These are phyloP conservation scores for Tephrocybe sp. DNA, from an alignment of 768 basidiomycete species.

Conservation along the genomic window DNA sequence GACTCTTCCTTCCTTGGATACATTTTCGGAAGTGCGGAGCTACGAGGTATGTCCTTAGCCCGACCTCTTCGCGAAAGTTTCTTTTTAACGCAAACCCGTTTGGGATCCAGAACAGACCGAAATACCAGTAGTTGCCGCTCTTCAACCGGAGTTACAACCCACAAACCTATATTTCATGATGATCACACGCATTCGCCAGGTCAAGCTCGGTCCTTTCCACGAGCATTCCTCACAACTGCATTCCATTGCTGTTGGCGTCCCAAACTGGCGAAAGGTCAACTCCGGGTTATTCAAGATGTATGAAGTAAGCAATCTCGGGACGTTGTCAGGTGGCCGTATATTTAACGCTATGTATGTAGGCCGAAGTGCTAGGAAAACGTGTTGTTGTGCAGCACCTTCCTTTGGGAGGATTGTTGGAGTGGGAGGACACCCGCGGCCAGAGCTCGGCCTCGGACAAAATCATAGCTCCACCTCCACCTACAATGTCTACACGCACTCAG, in stretches of 20 bases:
- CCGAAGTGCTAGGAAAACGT: slow-evolving; percentile 88
- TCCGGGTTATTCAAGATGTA: slow-evolving; percentile 96
- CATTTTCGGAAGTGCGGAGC: slow-evolving; percentile 87
- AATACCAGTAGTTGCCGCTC: slow-evolving; percentile 64
- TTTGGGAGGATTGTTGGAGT: slow-evolving; percentile 78
- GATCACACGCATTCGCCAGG: slow-evolving; percentile 74
- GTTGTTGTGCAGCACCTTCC: slow-evolving; percentile 97
- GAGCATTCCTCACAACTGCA: slow-evolving; percentile 92
- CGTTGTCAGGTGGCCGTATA: background rate
- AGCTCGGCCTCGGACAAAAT: slow-evolving; percentile 10
- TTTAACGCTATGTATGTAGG: slow-evolving; percentile 37
- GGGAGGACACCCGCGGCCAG: slow-evolving; percentile 42
- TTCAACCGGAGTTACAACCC: slow-evolving; percentile 54
- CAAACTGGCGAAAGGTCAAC: slow-evolving; percentile 90
- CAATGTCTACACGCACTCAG: slow-evolving; percentile 2
- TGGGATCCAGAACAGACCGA: slow-evolving; percentile 52
- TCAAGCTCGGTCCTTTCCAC: slow-evolving; percentile 86
- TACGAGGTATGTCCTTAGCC: slow-evolving; percentile 53
- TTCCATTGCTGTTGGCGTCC: slow-evolving; percentile 84
- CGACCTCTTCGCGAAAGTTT: background rate
- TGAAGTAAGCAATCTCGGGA: slow-evolving; percentile 49
- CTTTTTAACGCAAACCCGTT: slow-evolving; percentile 13
- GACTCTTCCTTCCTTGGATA: slow-evolving; percentile 90
- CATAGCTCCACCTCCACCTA: slow-evolving; percentile 1
- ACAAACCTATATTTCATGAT: slow-evolving; percentile 83